phyloP scores from a whole-genome alignment of 345 rosid genomes.

The Pugionium cornutum region DNA sequence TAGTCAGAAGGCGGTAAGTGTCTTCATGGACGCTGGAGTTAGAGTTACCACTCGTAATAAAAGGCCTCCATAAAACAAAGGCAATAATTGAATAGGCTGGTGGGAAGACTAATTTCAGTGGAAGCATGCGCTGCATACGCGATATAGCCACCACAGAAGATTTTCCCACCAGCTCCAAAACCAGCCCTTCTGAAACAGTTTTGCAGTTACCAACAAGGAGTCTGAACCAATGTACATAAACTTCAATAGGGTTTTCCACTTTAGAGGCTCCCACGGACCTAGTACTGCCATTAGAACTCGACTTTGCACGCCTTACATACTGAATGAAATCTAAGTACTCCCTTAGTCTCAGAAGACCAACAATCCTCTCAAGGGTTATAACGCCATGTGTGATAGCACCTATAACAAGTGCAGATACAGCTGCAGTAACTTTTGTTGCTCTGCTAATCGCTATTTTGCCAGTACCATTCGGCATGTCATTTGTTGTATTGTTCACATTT shows the following conservation, averaged over 20 bases:
- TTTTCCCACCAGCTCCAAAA: conserved; percentile 90
- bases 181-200: conserved; percentile 80
- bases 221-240: conserved; percentile 89
- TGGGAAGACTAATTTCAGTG: conserved; percentile 82
- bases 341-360: conserved; percentile 74
- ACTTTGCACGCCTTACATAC: conserved; percentile 65
- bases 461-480: conserved; percentile 52
- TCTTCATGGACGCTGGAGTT: conserved; percentile 65
- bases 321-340: conserved; percentile 88
- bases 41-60: conserved; percentile 53
- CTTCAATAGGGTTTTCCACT: conserved; percentile 68
- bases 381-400: conserved; percentile 89
- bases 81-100: conserved; percentile 89
- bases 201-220: conserved; percentile 86
- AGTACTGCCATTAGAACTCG: conserved; percentile 81
- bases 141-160: conserved; percentile 81
- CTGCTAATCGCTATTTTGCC: conserved; percentile 49
- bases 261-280: conserved; percentile 63
- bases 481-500: conserved; percentile 44
- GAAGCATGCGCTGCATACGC: conserved; percentile 92
- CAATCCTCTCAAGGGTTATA: conserved; percentile 91
- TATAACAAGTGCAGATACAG: conserved; percentile 81
- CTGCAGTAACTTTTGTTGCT: conserved; percentile 68
- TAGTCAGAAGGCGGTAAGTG: conserved; percentile 62
- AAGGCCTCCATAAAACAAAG: conserved; percentile 75